A percentile compares a stretch with the other conserved stretches of the same genome.
Evolutionary conservation across 352 stramenopile genomes (phyloP).

Genomic region (Phytophthora idaei): DNA sequence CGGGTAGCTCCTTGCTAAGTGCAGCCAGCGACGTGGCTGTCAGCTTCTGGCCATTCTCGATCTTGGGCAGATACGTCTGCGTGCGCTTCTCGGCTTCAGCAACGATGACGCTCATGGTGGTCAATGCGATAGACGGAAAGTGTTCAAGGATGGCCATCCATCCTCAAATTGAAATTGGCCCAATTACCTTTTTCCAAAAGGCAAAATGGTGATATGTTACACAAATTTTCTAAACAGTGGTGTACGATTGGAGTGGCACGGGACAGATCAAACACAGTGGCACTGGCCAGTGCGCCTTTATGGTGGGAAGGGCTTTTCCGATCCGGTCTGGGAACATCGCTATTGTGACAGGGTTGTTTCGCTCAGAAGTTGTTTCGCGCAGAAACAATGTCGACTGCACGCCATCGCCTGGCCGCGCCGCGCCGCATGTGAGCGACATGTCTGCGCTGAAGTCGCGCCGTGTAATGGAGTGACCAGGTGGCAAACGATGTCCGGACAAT

Average conservation of each 20-base stretch:
- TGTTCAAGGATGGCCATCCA: slow-evolving; percentile 7
- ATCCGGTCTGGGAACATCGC: neutral
- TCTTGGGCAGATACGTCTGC: slow-evolving; percentile 67
- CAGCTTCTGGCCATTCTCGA: slow-evolving; percentile 49
- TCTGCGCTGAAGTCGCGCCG: slow-evolving; percentile 3
- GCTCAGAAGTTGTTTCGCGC: slow-evolving; percentile 9
- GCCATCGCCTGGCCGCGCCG: slow-evolving; percentile 3
- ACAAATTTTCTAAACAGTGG: neutral
- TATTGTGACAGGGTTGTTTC: slow-evolving; percentile 5
- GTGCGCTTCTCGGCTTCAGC: slow-evolving; percentile 70
- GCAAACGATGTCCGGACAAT: slow-evolving; percentile 14
- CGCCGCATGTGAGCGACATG: slow-evolving; percentile 1
- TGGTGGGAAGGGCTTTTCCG: no score
- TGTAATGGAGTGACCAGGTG: slow-evolving; percentile 19
- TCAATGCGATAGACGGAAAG: neutral
- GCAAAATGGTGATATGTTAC: no score
- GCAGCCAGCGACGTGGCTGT: slow-evolving; percentile 63
- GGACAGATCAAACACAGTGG: slow-evolving; percentile 8
- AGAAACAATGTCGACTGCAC: slow-evolving; percentile 5
- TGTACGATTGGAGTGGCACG: slow-evolving; percentile 5
- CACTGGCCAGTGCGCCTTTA: neutral
- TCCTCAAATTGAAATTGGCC: no score
- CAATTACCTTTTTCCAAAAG: no score
- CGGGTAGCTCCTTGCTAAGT: slow-evolving; percentile 40
- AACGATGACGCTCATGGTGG: slow-evolving; percentile 49